Base-by-base conservation (phyloP, 257 asterid genomes). In the Ballota nigra region DNA sequence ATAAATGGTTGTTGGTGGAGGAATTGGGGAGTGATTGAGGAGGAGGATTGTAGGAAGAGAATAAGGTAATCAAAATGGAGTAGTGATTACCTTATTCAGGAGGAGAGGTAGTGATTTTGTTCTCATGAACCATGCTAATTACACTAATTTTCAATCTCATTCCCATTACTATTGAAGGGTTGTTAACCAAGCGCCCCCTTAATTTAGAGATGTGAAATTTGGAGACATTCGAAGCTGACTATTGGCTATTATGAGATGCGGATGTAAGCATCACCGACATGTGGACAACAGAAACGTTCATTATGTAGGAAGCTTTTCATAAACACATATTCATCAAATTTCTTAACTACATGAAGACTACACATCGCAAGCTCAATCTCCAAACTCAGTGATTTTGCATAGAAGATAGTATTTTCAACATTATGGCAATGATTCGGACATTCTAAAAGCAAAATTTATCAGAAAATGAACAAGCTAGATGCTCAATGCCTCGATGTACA, bases 191-290 rank as follows among this genome's bases (percentile, higher is more conserved):
- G 97, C 87, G 85, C 93, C 70, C n/a, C n/a, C n/a, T n/a, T n/a
- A n/a, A n/a, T n/a, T n/a, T n/a, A n/a, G n/a, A n/a, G n/a, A n/a
- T n/a, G n/a, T n/a, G n/a, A n/a, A n/a, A n/a, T n/a, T n/a, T n/a
- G n/a, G n/a, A n/a, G n/a, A n/a, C n/a, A n/a, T n/a, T n/a, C n/a
- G n/a, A n/a, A n/a, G n/a, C n/a, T n/a, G n/a, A n/a, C n/a, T n/a
- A n/a, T n/a, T n/a, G n/a, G n/a, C n/a, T n/a, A n/a, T n/a, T n/a
- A 86, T 85, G 96, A 96, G 97, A 22, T 90, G 90, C 4, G 29
- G 90, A 72, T 77, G 76, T 78, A 58, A 86, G 92, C 84, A 83
- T 89, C 81, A 81, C 91, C 7, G 87, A 86, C 76, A 79, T 86
- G 90, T 91, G 89, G 96, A 68, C 77, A 31, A 73, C 75, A 15